Base-by-base conservation (phyloP, 441 rosid genomes). In the Populus hybrid region DNA sequence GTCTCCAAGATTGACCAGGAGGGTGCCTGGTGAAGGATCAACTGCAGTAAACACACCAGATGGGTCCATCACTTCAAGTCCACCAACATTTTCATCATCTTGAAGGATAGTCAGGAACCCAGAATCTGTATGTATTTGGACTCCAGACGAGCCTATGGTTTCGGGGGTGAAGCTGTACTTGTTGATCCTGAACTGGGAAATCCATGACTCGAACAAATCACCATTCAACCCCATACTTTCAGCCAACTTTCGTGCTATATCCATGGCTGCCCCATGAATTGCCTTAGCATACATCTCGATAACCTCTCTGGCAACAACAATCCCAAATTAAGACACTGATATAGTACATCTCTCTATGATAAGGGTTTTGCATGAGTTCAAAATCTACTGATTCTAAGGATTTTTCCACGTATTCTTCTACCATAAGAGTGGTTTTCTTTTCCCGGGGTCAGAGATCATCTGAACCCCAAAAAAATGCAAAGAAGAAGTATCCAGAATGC, bases 1-100 rank as follows among this genome's bases (percentile, higher is more conserved):
- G 74, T 94, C 98, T 29, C 98, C 97, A 9, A 94, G 97, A 83
- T 91, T 93, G 84, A 90, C 88, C 16, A 91, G 87, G 71, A 93
- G 89, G 18, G 97, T 85, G 79, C 95, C 94, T 0, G 90, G 93
- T 78, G 80, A 69, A 4, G 97, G 95, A 45, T 87, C 86, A 35
- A 89, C 89, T 4, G 89, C 81, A 7, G 86, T 74, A 72, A 87
- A 90, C 6, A 36, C 74, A 35, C 92, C 88, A 26, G 84, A 75
- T 28, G 21, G 79, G 80, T 90, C 89, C 92, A 94, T 89, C 14
- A 90, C 95, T 84, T 94, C 97, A 12, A 91, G 93, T 0, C 98
- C 97, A 9, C 92, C 92, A 3, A 93, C 91, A 45, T 87, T 84
- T 79, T 94, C 97, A 72, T 94, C 98, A 6, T 93, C 97, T 81